Base-by-base conservation (phyloP, 257 asterid genomes). In the Schizonepeta tenuifolia region DNA sequence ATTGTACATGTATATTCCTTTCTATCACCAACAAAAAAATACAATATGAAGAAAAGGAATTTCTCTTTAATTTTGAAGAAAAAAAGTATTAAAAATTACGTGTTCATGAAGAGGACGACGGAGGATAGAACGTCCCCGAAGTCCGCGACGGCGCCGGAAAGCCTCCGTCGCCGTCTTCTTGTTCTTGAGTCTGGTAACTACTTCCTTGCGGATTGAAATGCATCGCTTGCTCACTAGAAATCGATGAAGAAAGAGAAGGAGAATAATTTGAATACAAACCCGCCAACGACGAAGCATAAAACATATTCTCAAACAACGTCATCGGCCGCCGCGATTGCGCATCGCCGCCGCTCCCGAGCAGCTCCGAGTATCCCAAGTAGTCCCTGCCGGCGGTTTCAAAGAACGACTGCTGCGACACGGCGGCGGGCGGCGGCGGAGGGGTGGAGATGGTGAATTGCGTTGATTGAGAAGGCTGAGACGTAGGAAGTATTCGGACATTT, bases 321-420 rank as follows among this genome's bases (percentile, higher is more conserved):
- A 74, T 20, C 2, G 84, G 53, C 43, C 21, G 91, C 7, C 58
- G 83, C 9, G 69, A 70, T 5, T 44, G 79, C 63, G 76, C 64
- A 31, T 81, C 84, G 5, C 78, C 83, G 14, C 78, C 15, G 71
- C 73, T 68, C 49, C 80, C 85, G 3, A 87, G 82, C 75, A 89
- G 56, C 76, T 84, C 89, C 1, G 92, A 82, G 80, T 88, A 89
- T 3, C 84, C 85, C 82, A 78, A 75, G 15, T 89, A 88, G 40
- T 91, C 96, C 1, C 91, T 78, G 3, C 74, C 86, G 12, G 77
- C 63, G 73, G 59, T 41, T 2, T 63, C 84, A 54, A 73, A 40
- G 47, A 70, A 49, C 33, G 87, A 3, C 50, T 67, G 77, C 15
- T 67, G 79, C 56, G 77, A 60, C 3, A 14, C 36, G 71, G 70